phyloP scores from a whole-genome alignment of 2,329 filamentous ascomycete genomes.

The Verticillium dahliae region DNA sequence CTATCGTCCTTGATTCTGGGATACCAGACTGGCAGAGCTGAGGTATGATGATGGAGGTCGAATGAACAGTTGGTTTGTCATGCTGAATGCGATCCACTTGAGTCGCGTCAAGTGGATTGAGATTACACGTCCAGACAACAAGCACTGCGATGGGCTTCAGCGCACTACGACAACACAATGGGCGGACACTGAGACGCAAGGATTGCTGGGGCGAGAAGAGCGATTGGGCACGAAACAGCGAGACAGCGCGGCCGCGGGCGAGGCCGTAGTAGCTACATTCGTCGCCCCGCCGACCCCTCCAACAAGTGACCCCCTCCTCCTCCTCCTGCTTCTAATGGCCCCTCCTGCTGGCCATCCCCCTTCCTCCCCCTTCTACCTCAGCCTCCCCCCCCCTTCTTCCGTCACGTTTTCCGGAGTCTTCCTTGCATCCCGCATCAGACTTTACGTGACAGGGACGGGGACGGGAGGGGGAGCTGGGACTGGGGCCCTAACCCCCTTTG shows the following conservation, averaged over 20 bases:
- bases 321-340: constrained; percentile 1
- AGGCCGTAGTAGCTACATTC: neutral
- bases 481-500: no score
- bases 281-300: neutral
- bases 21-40: neutral
- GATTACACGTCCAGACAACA: neutral
- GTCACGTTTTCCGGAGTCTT: neutral
- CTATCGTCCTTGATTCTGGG: neutral
- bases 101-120: neutral
- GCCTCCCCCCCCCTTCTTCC: neutral
- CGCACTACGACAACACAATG: neutral
- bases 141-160: neutral
- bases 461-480: no score
- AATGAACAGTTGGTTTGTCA: neutral
- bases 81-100: neutral
- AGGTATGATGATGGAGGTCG: neutral
- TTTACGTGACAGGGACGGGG: constrained; percentile 5
- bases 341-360: constrained; percentile 1
- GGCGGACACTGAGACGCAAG: neutral
- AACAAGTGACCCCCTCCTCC: neutral
- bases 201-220: neutral
- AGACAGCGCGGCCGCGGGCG: neutral
- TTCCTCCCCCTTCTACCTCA: neutral
- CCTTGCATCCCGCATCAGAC: constrained; percentile 1
- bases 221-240: neutral